Evolutionary conservation across 2,329 filamentous ascomycete species (phyloP).

Genomic region (Sphaerulina populicola): DNA sequence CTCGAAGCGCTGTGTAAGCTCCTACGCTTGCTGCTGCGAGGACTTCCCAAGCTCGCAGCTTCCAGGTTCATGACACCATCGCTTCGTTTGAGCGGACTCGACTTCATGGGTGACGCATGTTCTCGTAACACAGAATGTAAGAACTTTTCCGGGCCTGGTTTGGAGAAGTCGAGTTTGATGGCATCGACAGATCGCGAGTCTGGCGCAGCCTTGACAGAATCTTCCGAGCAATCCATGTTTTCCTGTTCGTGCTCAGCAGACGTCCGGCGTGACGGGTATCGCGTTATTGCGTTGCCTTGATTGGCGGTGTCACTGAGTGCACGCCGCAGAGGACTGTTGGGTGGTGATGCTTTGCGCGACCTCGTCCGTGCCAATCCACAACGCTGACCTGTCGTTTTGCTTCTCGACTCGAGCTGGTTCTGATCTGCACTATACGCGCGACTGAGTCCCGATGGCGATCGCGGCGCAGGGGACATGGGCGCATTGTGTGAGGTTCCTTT

Average conservation of each 20-base stretch:
- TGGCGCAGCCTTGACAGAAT: constrained; percentile 17
- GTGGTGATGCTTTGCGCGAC: constrained; percentile 63
- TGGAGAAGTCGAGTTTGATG: constrained; percentile 42
- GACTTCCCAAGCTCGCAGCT: constrained; percentile 67
- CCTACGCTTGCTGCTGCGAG: constrained; percentile 74
- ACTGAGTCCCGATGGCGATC: constrained; percentile 38
- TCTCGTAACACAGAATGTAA: constrained; percentile 39
- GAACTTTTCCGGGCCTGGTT: constrained; percentile 42
- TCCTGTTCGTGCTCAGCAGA: constrained; percentile 43
- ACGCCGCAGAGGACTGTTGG: constrained; percentile 73
- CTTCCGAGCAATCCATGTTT: constrained; percentile 29
- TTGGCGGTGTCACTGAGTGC: constrained; percentile 63
- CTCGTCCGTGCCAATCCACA: constrained; percentile 31
- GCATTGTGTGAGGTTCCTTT: constrained; percentile 35
- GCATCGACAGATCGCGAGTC: constrained; percentile 35
- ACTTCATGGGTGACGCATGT: constrained; percentile 48
- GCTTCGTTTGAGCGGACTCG: constrained; percentile 83
- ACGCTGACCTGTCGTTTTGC: constrained; percentile 36
- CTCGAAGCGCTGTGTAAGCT: constrained; percentile 65
- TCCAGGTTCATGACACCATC: constrained; percentile 86
- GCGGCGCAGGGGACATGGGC: constrained; percentile 28
- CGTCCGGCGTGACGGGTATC: constrained; percentile 38
- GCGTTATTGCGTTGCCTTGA: constrained; percentile 58
- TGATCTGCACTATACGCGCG: constrained; percentile 39
- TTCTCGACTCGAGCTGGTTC: constrained; percentile 35